Evolutionary conservation across 2,329 filamentous ascomycete genomes (phyloP).

Genomic region (Cylindrodendrum hubeiense): DNA sequence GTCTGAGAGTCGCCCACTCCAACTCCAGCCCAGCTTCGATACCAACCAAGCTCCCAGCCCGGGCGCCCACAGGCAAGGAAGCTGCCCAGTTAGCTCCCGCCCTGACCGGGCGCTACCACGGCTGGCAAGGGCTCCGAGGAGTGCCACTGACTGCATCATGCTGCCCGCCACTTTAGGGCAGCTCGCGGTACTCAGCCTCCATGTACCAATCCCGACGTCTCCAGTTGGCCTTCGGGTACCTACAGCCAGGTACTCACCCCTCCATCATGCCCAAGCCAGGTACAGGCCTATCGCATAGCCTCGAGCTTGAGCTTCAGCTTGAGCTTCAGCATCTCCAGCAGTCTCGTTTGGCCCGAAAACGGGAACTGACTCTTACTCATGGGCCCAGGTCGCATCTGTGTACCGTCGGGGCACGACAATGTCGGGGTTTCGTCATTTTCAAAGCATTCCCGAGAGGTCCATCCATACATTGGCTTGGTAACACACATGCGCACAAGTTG

Average conservation of each 20-base stretch:
- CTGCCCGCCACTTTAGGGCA: constrained; percentile 11
- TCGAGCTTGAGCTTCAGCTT: neutral
- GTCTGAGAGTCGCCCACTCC: neutral
- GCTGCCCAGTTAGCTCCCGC: constrained; percentile 12
- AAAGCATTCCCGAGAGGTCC: constrained; percentile 15
- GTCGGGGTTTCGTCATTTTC: constrained; percentile 2
- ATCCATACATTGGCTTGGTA: constrained; percentile 8
- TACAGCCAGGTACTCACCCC: constrained; percentile 1
- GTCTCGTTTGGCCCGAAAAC: neutral
- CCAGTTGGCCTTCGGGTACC: neutral
- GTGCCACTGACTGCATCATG: constrained; percentile 13
- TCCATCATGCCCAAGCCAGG: neutral
- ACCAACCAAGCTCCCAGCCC: neutral
- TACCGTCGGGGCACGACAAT: neutral
- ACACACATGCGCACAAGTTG: neutral
- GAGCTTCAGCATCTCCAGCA: neutral
- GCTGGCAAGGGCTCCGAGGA: neutral
- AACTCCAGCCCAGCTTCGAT: constrained; percentile 1
- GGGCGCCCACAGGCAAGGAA: neutral
- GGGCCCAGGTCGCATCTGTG: neutral
- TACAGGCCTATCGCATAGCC: constrained; percentile 5
- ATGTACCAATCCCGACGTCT: neutral
- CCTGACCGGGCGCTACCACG: neutral
- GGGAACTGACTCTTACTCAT: neutral
- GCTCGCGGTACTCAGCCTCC: constrained; percentile 7